These are phyloP conservation scores for Fusarium austroafricanum DNA, from an alignment of 2,329 filamentous ascomycete species.

Conservation along the genomic window DNA sequence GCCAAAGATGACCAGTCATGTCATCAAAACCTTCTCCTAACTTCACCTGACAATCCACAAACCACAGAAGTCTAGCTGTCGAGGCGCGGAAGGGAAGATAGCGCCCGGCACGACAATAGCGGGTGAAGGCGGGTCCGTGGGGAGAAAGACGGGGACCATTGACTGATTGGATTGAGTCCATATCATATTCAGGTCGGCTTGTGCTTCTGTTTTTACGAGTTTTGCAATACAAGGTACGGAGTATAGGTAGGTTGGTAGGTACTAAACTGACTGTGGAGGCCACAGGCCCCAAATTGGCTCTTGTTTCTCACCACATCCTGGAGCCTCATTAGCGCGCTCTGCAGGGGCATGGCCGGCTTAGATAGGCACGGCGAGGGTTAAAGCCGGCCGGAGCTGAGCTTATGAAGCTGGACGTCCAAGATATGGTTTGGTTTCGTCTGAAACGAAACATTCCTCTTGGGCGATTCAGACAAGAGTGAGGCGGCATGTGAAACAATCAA, in stretches of 20 bases:
- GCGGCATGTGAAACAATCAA: slow-evolving; percentile 1
- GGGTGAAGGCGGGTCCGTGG: slow-evolving; percentile 35
- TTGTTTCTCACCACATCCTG: slow-evolving; percentile 37
- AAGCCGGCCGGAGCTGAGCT: slow-evolving; percentile 28
- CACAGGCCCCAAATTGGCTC: slow-evolving; percentile 18
- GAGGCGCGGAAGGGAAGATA: slow-evolving; percentile 13
- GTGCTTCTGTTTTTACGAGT: slow-evolving; percentile 23
- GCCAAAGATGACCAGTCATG: slow-evolving; percentile 43
- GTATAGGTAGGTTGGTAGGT: background rate
- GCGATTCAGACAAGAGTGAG: slow-evolving; percentile 6
- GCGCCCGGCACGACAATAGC: slow-evolving; percentile 14
- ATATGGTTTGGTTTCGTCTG: background rate
- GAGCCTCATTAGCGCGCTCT: slow-evolving; percentile 27
- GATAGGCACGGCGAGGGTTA: slow-evolving; percentile 17
- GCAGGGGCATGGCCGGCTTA: slow-evolving; percentile 16
- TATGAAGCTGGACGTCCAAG: background rate
- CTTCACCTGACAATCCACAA: slow-evolving; percentile 6
- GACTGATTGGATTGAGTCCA: background rate
- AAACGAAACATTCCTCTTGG: slow-evolving; percentile 15
- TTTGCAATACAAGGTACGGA: slow-evolving; percentile 12
- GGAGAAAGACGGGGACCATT: slow-evolving; percentile 29
- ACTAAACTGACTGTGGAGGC: slow-evolving; percentile 7
- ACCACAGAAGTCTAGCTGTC: background rate
- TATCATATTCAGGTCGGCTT: slow-evolving; percentile 10
- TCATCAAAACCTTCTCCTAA: slow-evolving; percentile 21